A percentile compares a stretch with the other conserved stretches of the same genome.
phyloP scores from a whole-genome alignment of 2,329 filamentous ascomycete genomes.

The Penicillium sp. region DNA sequence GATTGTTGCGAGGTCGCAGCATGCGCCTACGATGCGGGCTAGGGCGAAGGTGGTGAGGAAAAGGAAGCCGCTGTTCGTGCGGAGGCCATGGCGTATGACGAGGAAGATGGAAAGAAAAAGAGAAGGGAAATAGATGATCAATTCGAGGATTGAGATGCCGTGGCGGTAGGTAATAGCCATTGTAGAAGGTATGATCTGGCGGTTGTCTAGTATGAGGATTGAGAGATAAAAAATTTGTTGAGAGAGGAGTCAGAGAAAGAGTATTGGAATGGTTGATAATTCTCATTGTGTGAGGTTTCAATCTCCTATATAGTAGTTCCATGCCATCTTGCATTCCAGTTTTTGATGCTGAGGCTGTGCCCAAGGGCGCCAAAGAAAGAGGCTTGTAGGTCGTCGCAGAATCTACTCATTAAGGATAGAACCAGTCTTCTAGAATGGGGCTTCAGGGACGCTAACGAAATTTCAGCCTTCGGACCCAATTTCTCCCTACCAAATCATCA shows the following conservation, averaged over 20 bases:
- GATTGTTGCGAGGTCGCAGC: constrained; percentile 56
- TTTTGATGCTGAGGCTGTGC: constrained; percentile 11
- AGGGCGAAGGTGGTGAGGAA: constrained; percentile 59
- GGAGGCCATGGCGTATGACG: constrained; percentile 44
- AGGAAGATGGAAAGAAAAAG: constrained; percentile 36
- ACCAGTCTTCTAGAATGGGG: constrained; percentile 3
- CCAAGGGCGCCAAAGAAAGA: not conserved
- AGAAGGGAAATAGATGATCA: constrained; percentile 44
- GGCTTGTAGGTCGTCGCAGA: not conserved
- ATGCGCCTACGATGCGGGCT: constrained; percentile 55
- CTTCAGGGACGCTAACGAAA: not conserved
- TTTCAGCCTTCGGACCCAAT: not conserved
- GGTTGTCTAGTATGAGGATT: not conserved
- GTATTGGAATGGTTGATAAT: not conserved
- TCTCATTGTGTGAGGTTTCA: not conserved
- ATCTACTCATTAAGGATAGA: not conserved
- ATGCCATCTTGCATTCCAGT: constrained; percentile 8
- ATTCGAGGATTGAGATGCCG: constrained; percentile 37
- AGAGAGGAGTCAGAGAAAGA: not conserved
- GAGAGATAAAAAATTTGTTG: not conserved
- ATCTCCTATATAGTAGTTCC: constrained; percentile 5
- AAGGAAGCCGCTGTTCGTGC: constrained; percentile 55
- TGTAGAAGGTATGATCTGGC: not conserved
- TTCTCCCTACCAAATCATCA: not conserved
- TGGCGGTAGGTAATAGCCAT: constrained; percentile 39